Base-by-base conservation (phyloP, 2,329 filamentous ascomycete genomes). In the Aspergillus costaricaensis region DNA sequence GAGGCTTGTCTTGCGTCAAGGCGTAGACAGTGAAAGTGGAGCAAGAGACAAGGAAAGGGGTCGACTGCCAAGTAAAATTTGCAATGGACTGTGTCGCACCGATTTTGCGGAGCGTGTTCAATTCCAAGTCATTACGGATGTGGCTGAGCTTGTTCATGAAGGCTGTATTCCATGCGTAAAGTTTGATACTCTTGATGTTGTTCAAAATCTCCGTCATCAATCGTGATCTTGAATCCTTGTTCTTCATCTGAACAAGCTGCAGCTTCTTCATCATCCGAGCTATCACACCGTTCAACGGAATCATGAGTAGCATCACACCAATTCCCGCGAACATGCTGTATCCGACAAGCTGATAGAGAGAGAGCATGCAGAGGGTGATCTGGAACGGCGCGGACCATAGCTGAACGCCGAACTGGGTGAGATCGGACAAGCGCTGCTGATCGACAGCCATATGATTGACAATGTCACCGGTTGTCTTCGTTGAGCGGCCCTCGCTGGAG, bases 401-500 rank as follows among this genome's bases (percentile, higher is more conserved):
- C 75, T 98, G 94, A 73, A 96, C 93, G 17, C 91, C 92, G 74
- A 95, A 99, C 72, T 99, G 96, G 2, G 94, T 92, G 59, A 99
- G 81, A 77, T 99, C 95, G 71, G 97, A 91, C 17, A 99, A 84
- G 66, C 96, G 89, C 77, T 99, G 95, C 14, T 94, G 94, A 74
- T 99, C 95, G 9, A 99, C 94, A 49, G 96, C 95, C 94, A 99
- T 99, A 78, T 96, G 95, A 74, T 99, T 99, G 74, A 99, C 95
- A 71, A 99, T 98, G 71, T 99, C 96, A 59, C 95, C 95, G 0
- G 95, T 99, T 0, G 91, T 91, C 79, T 98, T 97, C 48, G 88
- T 79, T 2, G 92, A 85, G 57, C 94, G 87, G 8, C 95, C 95
- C 78, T 99, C 95, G 69, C 96, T 98, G 5, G 94, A 98, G 17